phyloP scores from a whole-genome alignment of 1,139 yeast species.

The Wickerhamiella infanticola region DNA sequence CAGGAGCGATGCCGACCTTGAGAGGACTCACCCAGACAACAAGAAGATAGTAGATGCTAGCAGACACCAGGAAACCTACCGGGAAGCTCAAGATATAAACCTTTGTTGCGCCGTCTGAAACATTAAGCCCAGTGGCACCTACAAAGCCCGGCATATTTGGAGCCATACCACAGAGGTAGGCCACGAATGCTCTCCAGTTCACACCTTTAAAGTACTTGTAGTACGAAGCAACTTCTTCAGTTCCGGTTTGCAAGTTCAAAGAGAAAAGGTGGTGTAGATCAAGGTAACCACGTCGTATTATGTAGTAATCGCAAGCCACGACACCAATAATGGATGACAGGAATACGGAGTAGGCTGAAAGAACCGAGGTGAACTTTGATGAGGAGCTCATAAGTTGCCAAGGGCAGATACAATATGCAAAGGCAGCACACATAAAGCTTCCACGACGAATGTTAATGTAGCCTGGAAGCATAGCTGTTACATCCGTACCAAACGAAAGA shows the following conservation, averaged over 20 bases:
- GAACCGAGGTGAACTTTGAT: slow-evolving; percentile 64
- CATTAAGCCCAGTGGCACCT: slow-evolving; percentile 54
- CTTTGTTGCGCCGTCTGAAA: slow-evolving; percentile 67
- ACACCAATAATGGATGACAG: slow-evolving; percentile 80
- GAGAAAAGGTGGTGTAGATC: slow-evolving; percentile 49
- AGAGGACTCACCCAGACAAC: neutral
- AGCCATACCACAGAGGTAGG: slow-evolving; percentile 31
- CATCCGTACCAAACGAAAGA: slow-evolving; percentile 79
- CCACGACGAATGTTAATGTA: slow-evolving; percentile 73
- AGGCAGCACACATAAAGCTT: slow-evolving; percentile 60
- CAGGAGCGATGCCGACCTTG: slow-evolving; percentile 3
- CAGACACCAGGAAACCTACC: slow-evolving; percentile 53
- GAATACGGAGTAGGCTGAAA: slow-evolving; percentile 78
- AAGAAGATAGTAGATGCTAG: slow-evolving; percentile 36
- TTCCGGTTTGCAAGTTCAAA: slow-evolving; percentile 5
- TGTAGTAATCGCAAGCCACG: slow-evolving; percentile 58
- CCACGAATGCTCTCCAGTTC: slow-evolving; percentile 49
- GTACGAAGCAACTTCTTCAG: slow-evolving; percentile 27
- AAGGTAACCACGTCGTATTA: slow-evolving; percentile 53
- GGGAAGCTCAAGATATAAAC: slow-evolving; percentile 62
- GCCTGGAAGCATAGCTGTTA: slow-evolving; percentile 68
- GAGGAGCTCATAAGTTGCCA: slow-evolving; percentile 72
- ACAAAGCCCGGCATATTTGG: slow-evolving; percentile 84
- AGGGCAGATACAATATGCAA: slow-evolving; percentile 72
- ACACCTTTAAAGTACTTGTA: slow-evolving; percentile 47